Evolutionary conservation across 345 rosid genomes (phyloP), one percentile per base, ranked within the genome.

Genomic region (Acer saccharum): DNA sequence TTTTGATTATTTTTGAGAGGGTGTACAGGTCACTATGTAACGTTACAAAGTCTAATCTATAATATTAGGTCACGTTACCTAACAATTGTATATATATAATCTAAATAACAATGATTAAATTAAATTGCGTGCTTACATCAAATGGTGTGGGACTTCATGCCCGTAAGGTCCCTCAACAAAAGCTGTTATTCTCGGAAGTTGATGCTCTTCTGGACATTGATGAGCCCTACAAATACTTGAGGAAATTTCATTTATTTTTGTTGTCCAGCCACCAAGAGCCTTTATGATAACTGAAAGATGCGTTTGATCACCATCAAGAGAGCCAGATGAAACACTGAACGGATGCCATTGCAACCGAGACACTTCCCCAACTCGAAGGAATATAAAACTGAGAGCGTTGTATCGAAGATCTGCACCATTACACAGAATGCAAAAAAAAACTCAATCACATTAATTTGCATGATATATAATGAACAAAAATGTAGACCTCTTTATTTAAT

Each of bases 261-360:
- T 84, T 0, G 99, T 92, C 97, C 98, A 93, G 71, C 76, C 89
- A 62, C 97, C 96, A 46, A 90, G 87, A 65, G 87, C 97, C 85
- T 92, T 95, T 58, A 92, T 88, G 46, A 95, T 93, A 81, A 93
- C 77, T 6, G 97, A 77, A 6, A 92, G 70, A 79, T 88, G 94
- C 69, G 39, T 32, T 32, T 88, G 78, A 39, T 89, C 80, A 21
- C 98, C 94, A 70, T 89, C 98, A 54, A 90, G 77, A 76, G 97
- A 94, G 74, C 99, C 92, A 16, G 98, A 93, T 54, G 99, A 92
- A 65, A 95, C 94, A 69, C 98, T 93, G 79, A 95, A 93, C 69
- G 97, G 97, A 84, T 95, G 98, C 98, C 99, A 95, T 58, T 95
- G 98, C 81, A 92, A 83, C 99, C 95, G 91, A 43, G 99, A 95